Evolutionary conservation across 768 basidiomycete genomes (phyloP).

Genomic region (Asterophora lycoperdoides): DNA sequence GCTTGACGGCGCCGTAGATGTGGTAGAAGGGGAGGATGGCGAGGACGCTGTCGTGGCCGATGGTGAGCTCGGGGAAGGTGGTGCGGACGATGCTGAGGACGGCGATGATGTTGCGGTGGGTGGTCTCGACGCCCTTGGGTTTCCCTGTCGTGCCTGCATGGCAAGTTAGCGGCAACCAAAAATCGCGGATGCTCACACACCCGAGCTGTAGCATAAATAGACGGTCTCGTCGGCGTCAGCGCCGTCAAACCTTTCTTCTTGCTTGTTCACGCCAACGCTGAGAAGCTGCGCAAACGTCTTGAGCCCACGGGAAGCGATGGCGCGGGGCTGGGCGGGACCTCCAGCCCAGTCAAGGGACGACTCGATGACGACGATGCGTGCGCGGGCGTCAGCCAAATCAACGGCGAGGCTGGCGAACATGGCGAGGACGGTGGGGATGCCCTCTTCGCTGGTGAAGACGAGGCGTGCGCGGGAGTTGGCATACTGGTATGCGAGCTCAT

Average conservation of each 20-base stretch:
- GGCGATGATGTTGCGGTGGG: constrained; percentile 63
- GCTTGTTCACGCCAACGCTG: constrained; percentile 39
- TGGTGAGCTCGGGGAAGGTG: constrained; percentile 37
- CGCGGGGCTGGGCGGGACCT: constrained; percentile 26
- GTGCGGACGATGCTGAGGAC: constrained; percentile 48
- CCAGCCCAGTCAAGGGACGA: constrained; percentile 45
- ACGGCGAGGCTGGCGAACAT: constrained; percentile 53
- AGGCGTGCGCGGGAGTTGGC: constrained; percentile 59
- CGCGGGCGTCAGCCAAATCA: constrained; percentile 40
- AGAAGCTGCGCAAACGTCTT: constrained; percentile 20
- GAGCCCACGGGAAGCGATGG: neutral
- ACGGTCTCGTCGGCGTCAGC: constrained; percentile 51
- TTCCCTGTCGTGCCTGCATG: constrained; percentile 66
- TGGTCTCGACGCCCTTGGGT: constrained; percentile 71
- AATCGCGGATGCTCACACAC: constrained; percentile 11
- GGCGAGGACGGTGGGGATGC: constrained; percentile 49
- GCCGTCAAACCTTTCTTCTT: constrained; percentile 56
- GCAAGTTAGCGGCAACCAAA: neutral
- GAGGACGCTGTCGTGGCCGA: constrained; percentile 47
- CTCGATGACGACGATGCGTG: constrained; percentile 55
- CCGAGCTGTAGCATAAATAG: constrained; percentile 59
- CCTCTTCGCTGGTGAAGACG: constrained; percentile 61
- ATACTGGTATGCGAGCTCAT: constrained; percentile 72
- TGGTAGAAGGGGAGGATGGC: constrained; percentile 62
- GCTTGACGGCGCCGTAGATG: constrained; percentile 52